Evolutionary conservation across 2,329 filamentous ascomycete species (phyloP), one percentile per base, ranked within the genome.

Genomic region (Hypoxylon sp.): DNA sequence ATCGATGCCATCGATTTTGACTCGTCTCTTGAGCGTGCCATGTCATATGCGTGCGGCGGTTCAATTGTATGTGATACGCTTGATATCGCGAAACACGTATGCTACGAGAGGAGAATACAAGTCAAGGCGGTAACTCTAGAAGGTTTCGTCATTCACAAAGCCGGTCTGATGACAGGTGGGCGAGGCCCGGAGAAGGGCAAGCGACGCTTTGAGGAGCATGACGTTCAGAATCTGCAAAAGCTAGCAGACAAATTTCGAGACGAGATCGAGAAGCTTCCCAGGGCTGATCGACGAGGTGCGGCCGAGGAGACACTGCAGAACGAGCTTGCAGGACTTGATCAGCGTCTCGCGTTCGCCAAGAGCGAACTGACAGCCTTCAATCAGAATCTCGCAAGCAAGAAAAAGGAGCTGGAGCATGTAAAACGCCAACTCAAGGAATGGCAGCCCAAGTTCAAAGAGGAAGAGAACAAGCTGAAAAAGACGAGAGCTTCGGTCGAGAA

Each of bases 1-100:
- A 96, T 99, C 63, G 95, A 99, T 73, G 96, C 92, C 0, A 94
- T 99, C 67, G 92, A 97, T 70, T 99, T 95, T 70, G 95, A 98
- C 68, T 83, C 89, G 2, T 86, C 89, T 1, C 84, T 97, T 46
- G 92, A 97, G 72, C 89, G 95, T 64, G 96, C 93, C 27, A 96
- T 99, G 80, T 91, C 89, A 18, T 97, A 96, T 72, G 94, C 93
- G 21, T 99, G 95, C 68, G 94, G 94, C 27, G 96, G 92, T 75
- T 92, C 93, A 3, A 91, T 99, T 63, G 92, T 99, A 4, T 98
- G 94, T 70, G 95, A 99, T 74, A 90, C 86, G 51, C 80, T 97
- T 29, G 84, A 89, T 3, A 88, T 95, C 50, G 95, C 95, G 23
- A 96, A 96, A 73, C 85, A 94, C 55, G 88, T 99, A 41, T 93